Percentiles rank a stretch among this genome's conserved stretches.
Evolutionary conservation across 1,284 basidiomycete genomes (phyloP).

Genomic region (Sanghuangporus weigelae): DNA sequence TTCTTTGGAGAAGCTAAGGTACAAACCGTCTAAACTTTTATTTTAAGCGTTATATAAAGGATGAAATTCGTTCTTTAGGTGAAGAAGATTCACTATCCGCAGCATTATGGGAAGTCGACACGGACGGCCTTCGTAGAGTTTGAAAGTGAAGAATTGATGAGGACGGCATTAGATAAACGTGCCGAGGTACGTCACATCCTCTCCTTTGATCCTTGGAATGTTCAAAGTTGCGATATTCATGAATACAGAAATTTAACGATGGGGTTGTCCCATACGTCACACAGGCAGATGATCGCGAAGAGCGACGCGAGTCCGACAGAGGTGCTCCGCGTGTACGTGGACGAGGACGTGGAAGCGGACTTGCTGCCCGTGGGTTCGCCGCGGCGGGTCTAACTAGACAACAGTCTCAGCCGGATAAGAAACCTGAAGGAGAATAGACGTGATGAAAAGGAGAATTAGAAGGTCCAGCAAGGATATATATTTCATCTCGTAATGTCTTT

Average conservation of each 20-base stretch:
- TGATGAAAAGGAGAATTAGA: not conserved
- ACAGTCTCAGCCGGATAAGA: slow-evolving; percentile 22
- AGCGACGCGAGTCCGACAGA: not conserved
- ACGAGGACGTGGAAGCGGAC: slow-evolving; percentile 57
- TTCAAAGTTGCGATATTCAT: not conserved
- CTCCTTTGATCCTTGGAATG: not conserved
- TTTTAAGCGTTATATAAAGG: not conserved
- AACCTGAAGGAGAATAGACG: slow-evolving; percentile 27
- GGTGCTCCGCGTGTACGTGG: slow-evolving; percentile 39
- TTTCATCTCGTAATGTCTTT: not conserved
- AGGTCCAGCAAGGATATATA: not conserved
- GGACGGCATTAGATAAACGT: slow-evolving; percentile 65
- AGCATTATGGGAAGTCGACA: slow-evolving; percentile 42
- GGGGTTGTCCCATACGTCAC: slow-evolving; percentile 55
- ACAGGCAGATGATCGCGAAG: slow-evolving; percentile 61
- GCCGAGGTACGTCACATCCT: slow-evolving; percentile 47
- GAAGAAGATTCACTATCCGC: slow-evolving; percentile 63
- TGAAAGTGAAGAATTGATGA: slow-evolving; percentile 79
- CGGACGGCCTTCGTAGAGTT: slow-evolving; percentile 81
- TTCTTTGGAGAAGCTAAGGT: slow-evolving; percentile 68
- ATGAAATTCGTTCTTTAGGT: slow-evolving; percentile 42
- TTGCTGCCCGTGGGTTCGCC: slow-evolving; percentile 56
- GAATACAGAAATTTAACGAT: slow-evolving; percentile 56
- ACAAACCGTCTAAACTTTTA: slow-evolving; percentile 41
- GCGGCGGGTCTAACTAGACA: slow-evolving; percentile 58